Percentiles rank a stretch among this genome's conserved stretches.
Conservation (phyloP, 2,329 filamentous ascomycete species). For the Aureobasidium subglaciale region DNA sequence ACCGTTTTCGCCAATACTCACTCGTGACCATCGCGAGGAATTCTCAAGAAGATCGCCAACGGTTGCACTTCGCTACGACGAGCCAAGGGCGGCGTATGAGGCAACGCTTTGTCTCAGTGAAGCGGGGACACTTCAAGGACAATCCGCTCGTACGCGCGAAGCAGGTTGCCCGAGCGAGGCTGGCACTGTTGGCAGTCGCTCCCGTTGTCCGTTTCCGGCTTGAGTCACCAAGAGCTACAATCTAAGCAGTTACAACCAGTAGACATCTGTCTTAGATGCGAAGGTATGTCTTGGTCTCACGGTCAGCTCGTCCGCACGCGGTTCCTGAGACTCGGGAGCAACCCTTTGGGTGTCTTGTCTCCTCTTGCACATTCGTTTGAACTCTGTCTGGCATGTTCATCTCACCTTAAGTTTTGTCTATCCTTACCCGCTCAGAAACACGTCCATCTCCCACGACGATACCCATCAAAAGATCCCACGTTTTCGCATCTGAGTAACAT, state of each 20-base stretch:
- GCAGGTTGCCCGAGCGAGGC: neutral
- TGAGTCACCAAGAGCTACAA: conserved; percentile 1
- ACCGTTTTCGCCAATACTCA: conserved; percentile 10
- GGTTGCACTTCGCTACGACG: neutral
- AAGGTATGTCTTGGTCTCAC: conserved; percentile 8
- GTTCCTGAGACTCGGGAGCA: conserved; percentile 5
- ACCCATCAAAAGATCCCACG: conserved; percentile 2
- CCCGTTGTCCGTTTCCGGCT: neutral
- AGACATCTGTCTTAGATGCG: conserved; percentile 2
- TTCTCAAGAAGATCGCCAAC: neutral
- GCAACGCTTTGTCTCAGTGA: conserved; percentile 11
- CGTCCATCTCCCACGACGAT: neutral
- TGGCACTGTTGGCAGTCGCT: neutral
- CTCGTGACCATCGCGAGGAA: conserved; percentile 13
- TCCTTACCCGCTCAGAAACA: conserved; percentile 15
- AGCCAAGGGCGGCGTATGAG: neutral
- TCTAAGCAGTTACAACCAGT: conserved; percentile 2
- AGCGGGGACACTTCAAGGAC: neutral
- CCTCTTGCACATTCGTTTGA: neutral
- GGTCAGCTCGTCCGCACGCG: conserved; percentile 9
- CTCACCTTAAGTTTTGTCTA: conserved; percentile 4
- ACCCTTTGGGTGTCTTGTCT: neutral
- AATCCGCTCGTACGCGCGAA: neutral
- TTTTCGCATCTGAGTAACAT: conserved; percentile 14
- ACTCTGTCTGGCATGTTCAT: conserved; percentile 11